Conservation (phyloP, 192 early-diverging fungal species). For the Coemansia sp. region DNA sequence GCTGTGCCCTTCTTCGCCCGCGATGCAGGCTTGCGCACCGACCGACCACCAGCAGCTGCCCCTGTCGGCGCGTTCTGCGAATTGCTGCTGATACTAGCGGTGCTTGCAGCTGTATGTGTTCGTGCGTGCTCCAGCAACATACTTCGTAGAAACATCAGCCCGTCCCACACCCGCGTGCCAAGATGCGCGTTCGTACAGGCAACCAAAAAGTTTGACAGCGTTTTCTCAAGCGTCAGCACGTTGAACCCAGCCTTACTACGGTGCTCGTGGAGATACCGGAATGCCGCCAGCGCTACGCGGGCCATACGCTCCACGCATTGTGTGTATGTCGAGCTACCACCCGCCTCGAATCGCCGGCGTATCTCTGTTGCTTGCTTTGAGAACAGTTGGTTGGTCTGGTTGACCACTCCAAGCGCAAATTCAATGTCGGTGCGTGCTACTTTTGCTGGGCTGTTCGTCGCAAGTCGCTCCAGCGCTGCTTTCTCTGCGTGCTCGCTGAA, state of each 20-base stretch:
- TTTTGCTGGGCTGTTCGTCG: not conserved
- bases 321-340: not conserved
- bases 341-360: slow-evolving; percentile 4
- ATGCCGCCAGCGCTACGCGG: slow-evolving; percentile 20
- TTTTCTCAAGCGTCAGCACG: slow-evolving; percentile 42
- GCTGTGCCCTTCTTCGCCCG: not conserved
- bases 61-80: too few species aligned
- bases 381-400: slow-evolving; percentile 45
- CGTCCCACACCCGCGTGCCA: slow-evolving; percentile 24
- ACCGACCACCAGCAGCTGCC: too few species aligned
- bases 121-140: slow-evolving; percentile 37
- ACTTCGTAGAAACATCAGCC: slow-evolving; percentile 20
- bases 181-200: slow-evolving; percentile 44
- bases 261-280: slow-evolving; percentile 21
- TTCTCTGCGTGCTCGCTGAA: slow-evolving; percentile 28
- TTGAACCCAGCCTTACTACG: slow-evolving; percentile 32
- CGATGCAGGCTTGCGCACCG: slow-evolving; percentile 30
- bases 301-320: slow-evolving; percentile 21
- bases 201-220: slow-evolving; percentile 35
- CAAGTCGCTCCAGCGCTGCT: slow-evolving; percentile 21
- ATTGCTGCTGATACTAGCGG: too few species aligned
- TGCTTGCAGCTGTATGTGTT: slow-evolving; percentile 11
- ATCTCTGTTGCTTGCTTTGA: slow-evolving; percentile 18
- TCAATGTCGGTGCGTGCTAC: slow-evolving; percentile 22
- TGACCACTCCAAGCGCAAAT: slow-evolving; percentile 35